Evolutionary conservation across 2,329 filamentous ascomycete species (phyloP).

Genomic region (Ceratocystis albifundus): DNA sequence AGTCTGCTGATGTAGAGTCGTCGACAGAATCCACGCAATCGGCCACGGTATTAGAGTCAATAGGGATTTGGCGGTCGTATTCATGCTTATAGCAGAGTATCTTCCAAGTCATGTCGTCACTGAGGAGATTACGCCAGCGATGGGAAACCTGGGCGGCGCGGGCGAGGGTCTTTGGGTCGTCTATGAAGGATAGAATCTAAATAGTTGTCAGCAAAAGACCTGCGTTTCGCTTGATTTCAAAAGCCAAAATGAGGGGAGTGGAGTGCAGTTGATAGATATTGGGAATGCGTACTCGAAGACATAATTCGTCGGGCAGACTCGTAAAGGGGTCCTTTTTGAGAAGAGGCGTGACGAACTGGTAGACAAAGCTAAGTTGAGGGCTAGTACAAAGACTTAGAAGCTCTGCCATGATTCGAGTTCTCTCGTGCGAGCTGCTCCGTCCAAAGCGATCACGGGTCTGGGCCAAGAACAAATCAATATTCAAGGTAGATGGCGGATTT

Average conservation of each 20-base stretch:
- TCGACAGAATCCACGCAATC: slow-evolving; percentile 3
- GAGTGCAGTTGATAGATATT: not conserved
- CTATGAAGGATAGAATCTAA: slow-evolving; percentile 88
- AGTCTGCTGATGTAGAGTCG: not conserved
- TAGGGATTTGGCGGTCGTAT: slow-evolving; percentile 54
- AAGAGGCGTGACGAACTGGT: slow-evolving; percentile 86
- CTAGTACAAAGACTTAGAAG: slow-evolving; percentile 89
- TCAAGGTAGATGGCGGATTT: not conserved
- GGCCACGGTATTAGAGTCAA: slow-evolving; percentile 28
- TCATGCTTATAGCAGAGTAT: slow-evolving; percentile 92
- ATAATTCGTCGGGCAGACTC: slow-evolving; percentile 83
- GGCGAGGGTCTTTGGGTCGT: slow-evolving; percentile 87
- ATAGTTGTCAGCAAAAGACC: too few relatives aligned
- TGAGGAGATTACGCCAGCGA: slow-evolving; percentile 84
- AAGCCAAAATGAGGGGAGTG: not conserved
- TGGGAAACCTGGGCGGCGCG: slow-evolving; percentile 92
- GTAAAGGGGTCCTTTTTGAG: slow-evolving; percentile 95
- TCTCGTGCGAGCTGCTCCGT: slow-evolving; percentile 61
- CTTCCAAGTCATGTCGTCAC: slow-evolving; percentile 97
- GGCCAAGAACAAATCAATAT: slow-evolving; percentile 50
- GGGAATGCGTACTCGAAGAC: slow-evolving; percentile 53
- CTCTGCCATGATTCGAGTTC: slow-evolving; percentile 72
- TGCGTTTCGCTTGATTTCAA: too few relatives aligned
- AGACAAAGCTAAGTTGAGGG: slow-evolving; percentile 88
- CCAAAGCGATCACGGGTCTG: slow-evolving; percentile 72